Evolutionary conservation across 1,139 yeast species (phyloP).

Genomic region (Saccharomyces hybrid): DNA sequence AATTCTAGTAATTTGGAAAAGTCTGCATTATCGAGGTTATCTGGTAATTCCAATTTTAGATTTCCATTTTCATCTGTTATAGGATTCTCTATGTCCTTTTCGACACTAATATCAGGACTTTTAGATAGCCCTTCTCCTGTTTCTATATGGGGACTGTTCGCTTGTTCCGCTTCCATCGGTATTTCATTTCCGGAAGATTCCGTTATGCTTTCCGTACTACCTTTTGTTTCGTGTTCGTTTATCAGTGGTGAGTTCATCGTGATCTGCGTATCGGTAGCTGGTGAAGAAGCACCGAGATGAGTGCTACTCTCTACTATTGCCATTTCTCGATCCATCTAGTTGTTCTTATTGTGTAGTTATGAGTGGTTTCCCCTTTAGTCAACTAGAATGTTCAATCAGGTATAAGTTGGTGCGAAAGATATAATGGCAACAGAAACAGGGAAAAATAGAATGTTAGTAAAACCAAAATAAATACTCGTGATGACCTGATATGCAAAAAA

Average conservation of each 20-base stretch:
- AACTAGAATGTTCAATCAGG: neutral
- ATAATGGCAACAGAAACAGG: neutral
- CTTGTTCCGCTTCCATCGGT: neutral
- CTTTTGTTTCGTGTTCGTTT: neutral
- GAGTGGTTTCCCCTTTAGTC: neutral
- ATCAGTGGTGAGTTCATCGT: neutral
- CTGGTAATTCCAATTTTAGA: slow-evolving; percentile 15
- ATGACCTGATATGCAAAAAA: neutral
- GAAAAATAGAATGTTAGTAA: neutral
- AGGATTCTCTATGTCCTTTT: neutral
- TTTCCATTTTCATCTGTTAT: slow-evolving; percentile 3
- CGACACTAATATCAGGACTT: neutral
- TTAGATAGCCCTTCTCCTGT: neutral
- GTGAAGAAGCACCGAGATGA: neutral
- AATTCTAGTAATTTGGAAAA: slow-evolving; percentile 25
- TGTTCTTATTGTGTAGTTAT: neutral
- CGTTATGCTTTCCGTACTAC: neutral
- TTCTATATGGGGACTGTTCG: neutral
- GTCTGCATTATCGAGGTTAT: slow-evolving; percentile 20
- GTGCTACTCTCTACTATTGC: neutral
- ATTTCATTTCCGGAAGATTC: neutral
- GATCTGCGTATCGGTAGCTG: neutral
- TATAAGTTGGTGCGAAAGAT: neutral
- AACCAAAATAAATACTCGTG: neutral
- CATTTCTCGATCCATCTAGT: neutral